Evolutionary conservation across 805 yeast species (phyloP), one percentile per base, ranked within the genome.

Genomic region (Saccharomycopsis vini): DNA sequence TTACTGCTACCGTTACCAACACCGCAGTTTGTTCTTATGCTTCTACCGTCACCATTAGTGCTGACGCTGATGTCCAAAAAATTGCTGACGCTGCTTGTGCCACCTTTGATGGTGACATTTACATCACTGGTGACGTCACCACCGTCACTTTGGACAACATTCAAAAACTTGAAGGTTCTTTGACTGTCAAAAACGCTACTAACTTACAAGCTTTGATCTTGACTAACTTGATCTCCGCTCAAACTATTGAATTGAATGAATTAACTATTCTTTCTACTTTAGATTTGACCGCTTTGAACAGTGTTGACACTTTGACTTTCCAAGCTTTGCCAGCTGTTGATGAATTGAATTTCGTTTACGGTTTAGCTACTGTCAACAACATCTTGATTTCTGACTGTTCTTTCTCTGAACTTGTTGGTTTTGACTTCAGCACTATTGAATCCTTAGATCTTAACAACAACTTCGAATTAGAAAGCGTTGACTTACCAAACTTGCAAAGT

Each of bases 381-480:
- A 72, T 90, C 55, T 62, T 69, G 61, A 73, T 84, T 57, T 75
- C 90, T 42, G 89, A 84, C 68, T 83, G 92, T 52, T 70, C 77
- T 54, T 71, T 84, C 61, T 71, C 71, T 58, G 66, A 80, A 40
- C 73, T 84, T 58, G 75, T 72, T 45, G 92, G 92, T 64, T 50
- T 62, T 28, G 62, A 63, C 53, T 66, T 72, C 52, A 55, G 62
- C 39, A 52, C 61, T 48, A 71, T 70, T 42, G 68, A 67, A 49
- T 62, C 60, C 41, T 80, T 81, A 69, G 72, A 90, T 71, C 75
- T 92, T 59, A 89, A 88, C 88, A 92, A 92, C 82, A 92, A 92
- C 79, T 69, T 64, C 54, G 75, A 80, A 62, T 76, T 92, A 64
- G 76, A 71, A 55, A 64, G 85, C 48, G 75, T 83, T 56, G 74